phyloP scores from a whole-genome alignment of 495 filamentous ascomycete species.

The Penicillium diatomitis region DNA sequence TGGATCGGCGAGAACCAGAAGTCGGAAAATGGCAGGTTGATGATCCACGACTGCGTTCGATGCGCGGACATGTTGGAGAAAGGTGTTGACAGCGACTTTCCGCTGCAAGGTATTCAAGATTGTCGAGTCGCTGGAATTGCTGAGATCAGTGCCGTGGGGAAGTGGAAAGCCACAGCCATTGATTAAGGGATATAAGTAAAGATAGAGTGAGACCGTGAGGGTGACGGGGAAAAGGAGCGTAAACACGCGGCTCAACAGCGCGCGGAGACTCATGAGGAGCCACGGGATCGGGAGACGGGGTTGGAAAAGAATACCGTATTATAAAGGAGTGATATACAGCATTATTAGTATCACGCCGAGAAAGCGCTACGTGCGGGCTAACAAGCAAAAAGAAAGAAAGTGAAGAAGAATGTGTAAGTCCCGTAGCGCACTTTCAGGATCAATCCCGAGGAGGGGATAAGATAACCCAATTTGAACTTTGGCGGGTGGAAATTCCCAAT shows the following conservation, averaged over 20 bases:
- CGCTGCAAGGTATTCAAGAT: slow-evolving; percentile 5
- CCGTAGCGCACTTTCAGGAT: too few species aligned
- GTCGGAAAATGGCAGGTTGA: slow-evolving; percentile 58
- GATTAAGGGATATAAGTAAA: slow-evolving; percentile 85
- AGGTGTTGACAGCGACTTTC: slow-evolving; percentile 38
- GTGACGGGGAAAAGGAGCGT: slow-evolving; percentile 61
- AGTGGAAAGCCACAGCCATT: slow-evolving; percentile 74
- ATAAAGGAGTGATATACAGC: slow-evolving; percentile 13
- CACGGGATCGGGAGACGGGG: slow-evolving; percentile 1
- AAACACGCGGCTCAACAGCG: slow-evolving; percentile 51
- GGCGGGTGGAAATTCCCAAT: too few species aligned
- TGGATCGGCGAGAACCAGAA: slow-evolving; percentile 86
- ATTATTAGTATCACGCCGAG: slow-evolving; percentile 8
- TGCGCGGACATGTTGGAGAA: slow-evolving; percentile 36
- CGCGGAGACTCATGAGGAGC: slow-evolving; percentile 43
- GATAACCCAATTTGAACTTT: too few species aligned
- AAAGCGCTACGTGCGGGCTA: not conserved
- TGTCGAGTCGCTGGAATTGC: not conserved
- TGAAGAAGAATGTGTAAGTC: not conserved
- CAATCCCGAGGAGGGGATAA: too few species aligned
- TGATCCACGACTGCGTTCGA: slow-evolving; percentile 13
- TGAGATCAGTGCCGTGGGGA: slow-evolving; percentile 20
- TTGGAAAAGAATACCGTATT: slow-evolving; percentile 4
- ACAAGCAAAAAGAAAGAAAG: not conserved
- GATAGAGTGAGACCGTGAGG: slow-evolving; percentile 57